These are phyloP conservation scores for Meyerozyma sp. DNA, from an alignment of 1,139 yeast species.

Conservation along the genomic window DNA sequence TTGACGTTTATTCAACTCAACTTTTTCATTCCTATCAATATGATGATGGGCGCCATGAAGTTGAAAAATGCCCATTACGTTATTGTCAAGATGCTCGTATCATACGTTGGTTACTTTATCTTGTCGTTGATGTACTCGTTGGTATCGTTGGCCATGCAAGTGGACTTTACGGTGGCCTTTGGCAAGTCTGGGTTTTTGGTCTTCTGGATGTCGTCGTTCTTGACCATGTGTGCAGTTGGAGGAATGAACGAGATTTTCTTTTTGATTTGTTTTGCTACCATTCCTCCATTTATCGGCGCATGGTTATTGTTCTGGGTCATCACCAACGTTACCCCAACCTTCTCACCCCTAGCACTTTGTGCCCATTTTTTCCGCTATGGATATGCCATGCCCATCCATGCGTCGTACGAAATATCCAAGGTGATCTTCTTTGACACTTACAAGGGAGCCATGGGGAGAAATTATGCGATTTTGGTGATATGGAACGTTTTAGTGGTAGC, in stretches of 20 bases:
- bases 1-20: conserved; percentile 12
- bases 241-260: conserved; percentile 21
- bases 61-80: conserved; percentile 7
- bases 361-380: conserved; percentile 45
- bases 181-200: conserved; percentile 40
- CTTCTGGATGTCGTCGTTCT: conserved; percentile 14
- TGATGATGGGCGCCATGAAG: conserved; percentile 7
- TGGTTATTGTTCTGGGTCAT: conserved; percentile 42
- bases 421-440: conserved; percentile 11
- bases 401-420: conserved; percentile 11
- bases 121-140: conserved; percentile 34
- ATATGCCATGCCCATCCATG: conserved; percentile 41
- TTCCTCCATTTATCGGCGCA: conserved; percentile 44
- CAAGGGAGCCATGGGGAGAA: conserved; percentile 11
- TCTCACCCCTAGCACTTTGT: conserved; percentile 42
- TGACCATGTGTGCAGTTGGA: conserved; percentile 14
- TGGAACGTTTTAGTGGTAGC: conserved; percentile 8
- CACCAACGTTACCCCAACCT: conserved; percentile 42
- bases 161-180: conserved; percentile 33
- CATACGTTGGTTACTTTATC: conserved; percentile 12
- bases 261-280: conserved; percentile 23
- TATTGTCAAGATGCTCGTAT: not conserved
- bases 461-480: conserved; percentile 10
- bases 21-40: conserved; percentile 10
- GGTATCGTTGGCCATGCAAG: conserved; percentile 40